A percentile compares a stretch with the other conserved stretches of the same genome.
Conservation (phyloP, 2,329 filamentous ascomycete species). For the Immersiporthe knoxdaviesiana region DNA sequence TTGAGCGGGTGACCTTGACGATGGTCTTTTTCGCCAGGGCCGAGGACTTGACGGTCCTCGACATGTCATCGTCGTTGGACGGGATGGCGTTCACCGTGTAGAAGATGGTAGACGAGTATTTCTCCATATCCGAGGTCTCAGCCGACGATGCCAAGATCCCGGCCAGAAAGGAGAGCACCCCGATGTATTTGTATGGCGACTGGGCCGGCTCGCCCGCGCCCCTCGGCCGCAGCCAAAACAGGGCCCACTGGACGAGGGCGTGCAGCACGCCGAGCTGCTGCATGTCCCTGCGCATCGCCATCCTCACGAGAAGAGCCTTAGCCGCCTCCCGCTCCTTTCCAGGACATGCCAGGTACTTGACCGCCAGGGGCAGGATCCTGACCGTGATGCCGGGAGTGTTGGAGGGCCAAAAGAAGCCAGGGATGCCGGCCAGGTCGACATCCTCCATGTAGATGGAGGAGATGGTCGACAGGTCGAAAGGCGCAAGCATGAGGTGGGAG, state of each 20-base stretch:
- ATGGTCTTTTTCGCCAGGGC: conserved; percentile 80
- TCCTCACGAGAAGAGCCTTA: conserved; percentile 77
- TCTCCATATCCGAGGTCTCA: conserved; percentile 74
- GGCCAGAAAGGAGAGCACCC: conserved; percentile 77
- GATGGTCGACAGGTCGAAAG: conserved; percentile 88
- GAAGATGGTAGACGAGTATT: conserved; percentile 69
- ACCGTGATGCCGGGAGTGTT: conserved; percentile 71
- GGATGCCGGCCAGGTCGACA: conserved; percentile 45
- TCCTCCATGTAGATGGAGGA: conserved; percentile 63
- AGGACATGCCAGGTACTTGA: conserved; percentile 71
- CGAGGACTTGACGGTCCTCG: conserved; percentile 65
- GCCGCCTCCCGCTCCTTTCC: conserved; percentile 91
- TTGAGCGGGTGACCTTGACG: conserved; percentile 81
- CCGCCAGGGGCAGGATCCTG: conserved; percentile 70
- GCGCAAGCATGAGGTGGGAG: conserved; percentile 78
- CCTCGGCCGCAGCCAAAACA: conserved; percentile 59
- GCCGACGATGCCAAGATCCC: conserved; percentile 71
- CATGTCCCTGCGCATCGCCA: conserved; percentile 88
- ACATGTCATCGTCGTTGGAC: conserved; percentile 50
- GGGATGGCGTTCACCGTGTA: conserved; percentile 56
- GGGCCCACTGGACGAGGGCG: conserved; percentile 71
- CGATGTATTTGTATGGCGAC: conserved; percentile 76
- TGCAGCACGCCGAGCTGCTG: conserved; percentile 72
- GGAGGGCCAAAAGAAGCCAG: conserved; percentile 58
- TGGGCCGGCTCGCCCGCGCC: conserved; percentile 39